Conservation (phyloP, 441 rosid genomes). For the Codiaeum variegatum region DNA sequence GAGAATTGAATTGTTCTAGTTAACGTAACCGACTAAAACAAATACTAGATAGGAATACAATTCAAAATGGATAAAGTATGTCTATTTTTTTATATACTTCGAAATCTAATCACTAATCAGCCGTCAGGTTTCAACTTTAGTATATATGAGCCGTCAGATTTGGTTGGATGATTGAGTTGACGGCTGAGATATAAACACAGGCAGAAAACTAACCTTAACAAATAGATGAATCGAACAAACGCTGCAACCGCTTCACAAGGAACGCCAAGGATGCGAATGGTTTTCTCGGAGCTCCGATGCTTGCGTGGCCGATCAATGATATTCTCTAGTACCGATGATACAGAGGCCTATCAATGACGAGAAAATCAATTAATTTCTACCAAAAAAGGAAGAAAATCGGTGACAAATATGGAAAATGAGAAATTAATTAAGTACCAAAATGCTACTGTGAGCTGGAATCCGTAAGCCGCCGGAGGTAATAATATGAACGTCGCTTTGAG, state of each 20-base stretch:
- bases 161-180: neutral
- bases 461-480: conserved; percentile 66
- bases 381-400: neutral
- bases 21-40: conserved; percentile 15
- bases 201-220: conserved; percentile 48
- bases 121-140: conserved; percentile 9
- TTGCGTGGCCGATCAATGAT: conserved; percentile 53
- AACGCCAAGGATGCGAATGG: conserved; percentile 72
- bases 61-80: neutral
- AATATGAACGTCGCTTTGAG: conserved; percentile 55
- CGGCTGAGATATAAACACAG: neutral
- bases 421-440: conserved; percentile 42
- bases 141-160: conserved; percentile 11
- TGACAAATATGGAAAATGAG: neutral
- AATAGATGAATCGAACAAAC: conserved; percentile 58
- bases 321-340: conserved; percentile 64
- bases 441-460: conserved; percentile 63
- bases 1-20: neutral
- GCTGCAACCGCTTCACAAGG: conserved; percentile 70
- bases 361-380: neutral
- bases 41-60: neutral
- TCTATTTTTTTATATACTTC: neutral
- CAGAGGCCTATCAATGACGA: conserved; percentile 45
- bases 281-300: conserved; percentile 53
- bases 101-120: neutral